Conservation (phyloP, 768 basidiomycete species). For the Boletus reticulatus region DNA sequence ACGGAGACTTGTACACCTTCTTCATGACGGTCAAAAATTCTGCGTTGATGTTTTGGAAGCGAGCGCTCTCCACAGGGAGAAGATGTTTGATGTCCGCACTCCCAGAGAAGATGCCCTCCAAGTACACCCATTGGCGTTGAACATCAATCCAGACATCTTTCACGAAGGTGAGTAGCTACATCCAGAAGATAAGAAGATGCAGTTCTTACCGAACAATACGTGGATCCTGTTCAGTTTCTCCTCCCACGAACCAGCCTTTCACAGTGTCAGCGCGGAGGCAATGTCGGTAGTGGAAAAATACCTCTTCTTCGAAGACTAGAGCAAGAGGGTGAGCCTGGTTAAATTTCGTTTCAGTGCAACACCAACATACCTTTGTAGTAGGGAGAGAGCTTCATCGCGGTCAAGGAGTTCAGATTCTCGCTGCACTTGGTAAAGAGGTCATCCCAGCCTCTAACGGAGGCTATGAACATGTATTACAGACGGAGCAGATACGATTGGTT, state of each 20-base stretch:
- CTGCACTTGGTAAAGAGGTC: constrained; percentile 96
- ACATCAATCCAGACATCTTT: constrained; percentile 99
- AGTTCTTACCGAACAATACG: constrained; percentile 82
- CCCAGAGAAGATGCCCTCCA: constrained; percentile 99
- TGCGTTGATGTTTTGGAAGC: constrained; percentile 97
- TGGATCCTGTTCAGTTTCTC: constrained; percentile 96
- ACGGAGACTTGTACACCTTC: constrained; percentile 99
- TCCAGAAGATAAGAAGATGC: background rate
- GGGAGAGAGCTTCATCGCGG: constrained; percentile 96
- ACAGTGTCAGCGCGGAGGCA: constrained; percentile 4
- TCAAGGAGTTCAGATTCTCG: constrained; percentile 93
- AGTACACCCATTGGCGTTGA: constrained; percentile 98
- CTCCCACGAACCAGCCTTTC: constrained; percentile 86
- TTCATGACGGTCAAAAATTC: constrained; percentile 99
- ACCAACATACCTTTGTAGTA: constrained; percentile 83
- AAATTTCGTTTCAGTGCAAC: background rate
- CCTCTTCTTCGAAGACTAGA: constrained; percentile 87
- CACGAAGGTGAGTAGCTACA: background rate
- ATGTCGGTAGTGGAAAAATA: constrained; percentile 23
- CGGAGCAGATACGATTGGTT: background rate
- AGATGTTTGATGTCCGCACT: constrained; percentile 99
- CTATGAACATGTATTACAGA: constrained; percentile 2
- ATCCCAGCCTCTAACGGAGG: constrained; percentile 79
- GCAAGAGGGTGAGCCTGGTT: constrained; percentile 1
- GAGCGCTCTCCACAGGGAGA: constrained; percentile 93